Evolutionary conservation across 225 moss, liverwort and hornwort species (phyloP).

Genomic region (Rhytidiadelphus loreus): DNA sequence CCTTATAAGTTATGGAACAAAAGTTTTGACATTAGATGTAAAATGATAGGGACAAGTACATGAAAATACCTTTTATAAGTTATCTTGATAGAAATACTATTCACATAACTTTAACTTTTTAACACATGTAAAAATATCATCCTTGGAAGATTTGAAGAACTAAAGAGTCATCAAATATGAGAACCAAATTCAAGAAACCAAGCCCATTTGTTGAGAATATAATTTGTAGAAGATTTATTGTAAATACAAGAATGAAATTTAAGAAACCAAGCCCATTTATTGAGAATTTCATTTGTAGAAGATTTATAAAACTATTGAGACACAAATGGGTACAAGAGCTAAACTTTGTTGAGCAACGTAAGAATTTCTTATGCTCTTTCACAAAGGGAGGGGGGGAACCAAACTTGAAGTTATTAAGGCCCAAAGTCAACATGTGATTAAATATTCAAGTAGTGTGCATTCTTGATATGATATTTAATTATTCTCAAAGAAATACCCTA

Average conservation of each 20-base stretch:
- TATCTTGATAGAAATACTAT: background rate
- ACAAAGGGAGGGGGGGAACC: fast-evolving
- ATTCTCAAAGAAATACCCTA: background rate
- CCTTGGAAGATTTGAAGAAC: background rate
- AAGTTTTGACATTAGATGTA: background rate
- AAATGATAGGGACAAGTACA: background rate
- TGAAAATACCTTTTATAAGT: background rate
- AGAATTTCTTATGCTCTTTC: too few species aligned
- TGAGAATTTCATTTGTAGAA: background rate
- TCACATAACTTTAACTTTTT: background rate
- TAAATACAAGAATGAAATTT: too few species aligned
- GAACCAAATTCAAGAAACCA: too few species aligned
- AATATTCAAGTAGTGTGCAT: too few species aligned
- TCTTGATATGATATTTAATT: background rate
- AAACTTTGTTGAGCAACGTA: background rate
- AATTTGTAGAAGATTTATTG: too few species aligned
- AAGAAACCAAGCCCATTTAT: background rate
- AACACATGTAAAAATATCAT: background rate
- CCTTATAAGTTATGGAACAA: background rate
- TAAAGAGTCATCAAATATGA: too few species aligned
- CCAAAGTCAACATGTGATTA: background rate
- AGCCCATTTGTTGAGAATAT: background rate
- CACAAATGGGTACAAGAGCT: fast-evolving
- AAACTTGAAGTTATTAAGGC: too few species aligned
- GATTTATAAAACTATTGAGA: background rate